phyloP scores from a whole-genome alignment of 2,329 filamentous ascomycete genomes.

The Drechmeria coniospora region DNA sequence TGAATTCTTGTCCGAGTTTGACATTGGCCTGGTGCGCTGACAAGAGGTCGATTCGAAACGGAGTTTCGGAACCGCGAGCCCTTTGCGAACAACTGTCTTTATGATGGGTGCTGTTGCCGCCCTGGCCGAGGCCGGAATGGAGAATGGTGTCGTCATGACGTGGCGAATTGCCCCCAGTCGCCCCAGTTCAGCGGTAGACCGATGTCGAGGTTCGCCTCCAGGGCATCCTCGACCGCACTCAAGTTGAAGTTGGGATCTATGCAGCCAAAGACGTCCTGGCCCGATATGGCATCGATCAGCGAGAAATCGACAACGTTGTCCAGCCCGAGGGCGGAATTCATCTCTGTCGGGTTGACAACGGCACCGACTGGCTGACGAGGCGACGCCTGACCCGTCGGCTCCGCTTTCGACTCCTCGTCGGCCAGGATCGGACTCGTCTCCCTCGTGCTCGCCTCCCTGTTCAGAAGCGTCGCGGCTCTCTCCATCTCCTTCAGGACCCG shows the following conservation, averaged over 20 bases:
- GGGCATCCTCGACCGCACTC: constrained; percentile 35
- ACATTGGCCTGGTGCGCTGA: no score
- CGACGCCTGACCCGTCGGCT: constrained; percentile 1
- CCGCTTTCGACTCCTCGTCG: constrained; percentile 8
- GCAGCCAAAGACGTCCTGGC: constrained; percentile 38
- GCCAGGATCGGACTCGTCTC: constrained; percentile 11
- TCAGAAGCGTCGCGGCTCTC: constrained; percentile 31
- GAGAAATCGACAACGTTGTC: constrained; percentile 25
- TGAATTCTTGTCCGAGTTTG: no score
- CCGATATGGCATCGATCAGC: constrained; percentile 26
- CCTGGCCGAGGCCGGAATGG: not conserved
- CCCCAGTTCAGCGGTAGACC: constrained; percentile 36
- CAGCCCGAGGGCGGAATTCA: constrained; percentile 13
- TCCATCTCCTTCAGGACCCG: constrained; percentile 41
- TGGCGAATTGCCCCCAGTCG: constrained; percentile 24
- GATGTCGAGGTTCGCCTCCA: constrained; percentile 39
- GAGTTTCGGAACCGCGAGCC: no score
- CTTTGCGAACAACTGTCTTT: no score
- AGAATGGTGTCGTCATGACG: constrained; percentile 5
- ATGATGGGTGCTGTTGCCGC: not conserved
- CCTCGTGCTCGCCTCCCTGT: constrained; percentile 16
- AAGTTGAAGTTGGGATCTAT: constrained; percentile 40
- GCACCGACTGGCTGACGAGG: constrained; percentile 7
- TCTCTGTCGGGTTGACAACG: constrained; percentile 10
- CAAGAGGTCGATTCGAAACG: no score